Percentiles rank a stretch among this genome's conserved stretches.
Conservation (phyloP, 225 moss, liverwort and hornwort genomes). For the Bryum argenteum region DNA sequence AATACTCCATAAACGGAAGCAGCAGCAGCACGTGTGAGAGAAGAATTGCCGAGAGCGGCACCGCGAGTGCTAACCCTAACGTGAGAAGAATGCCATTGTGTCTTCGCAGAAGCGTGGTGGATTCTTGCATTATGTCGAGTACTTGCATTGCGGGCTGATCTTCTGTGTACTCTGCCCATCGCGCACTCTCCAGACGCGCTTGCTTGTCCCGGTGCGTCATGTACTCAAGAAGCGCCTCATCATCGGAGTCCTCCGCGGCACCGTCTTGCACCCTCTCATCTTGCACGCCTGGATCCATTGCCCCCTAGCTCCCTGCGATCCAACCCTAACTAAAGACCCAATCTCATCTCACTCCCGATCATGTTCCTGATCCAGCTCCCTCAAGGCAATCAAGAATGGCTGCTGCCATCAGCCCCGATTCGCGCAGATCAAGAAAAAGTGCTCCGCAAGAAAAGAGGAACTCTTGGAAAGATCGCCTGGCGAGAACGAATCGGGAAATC, state of each 20-base stretch:
- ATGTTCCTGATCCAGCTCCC: too few relatives aligned
- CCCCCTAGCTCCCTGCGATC: conserved; percentile 5
- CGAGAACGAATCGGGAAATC: too few relatives aligned
- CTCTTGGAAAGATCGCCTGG: too few relatives aligned
- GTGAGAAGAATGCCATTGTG: conserved; percentile 65
- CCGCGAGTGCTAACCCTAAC: conserved; percentile 64
- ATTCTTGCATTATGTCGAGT: conserved; percentile 84
- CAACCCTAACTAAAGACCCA: background rate
- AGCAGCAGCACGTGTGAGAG: conserved; percentile 79
- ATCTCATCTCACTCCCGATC: too few relatives aligned
- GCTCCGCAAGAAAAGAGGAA: too few relatives aligned
- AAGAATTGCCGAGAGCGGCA: conserved; percentile 76
- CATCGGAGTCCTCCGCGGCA: conserved; percentile 44
- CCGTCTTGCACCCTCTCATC: background rate
- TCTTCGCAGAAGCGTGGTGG: conserved; percentile 71
- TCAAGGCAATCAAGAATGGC: too few relatives aligned
- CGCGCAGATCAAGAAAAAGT: too few relatives aligned
- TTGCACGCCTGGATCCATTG: conserved; percentile 8
- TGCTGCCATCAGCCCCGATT: too few relatives aligned
- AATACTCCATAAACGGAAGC: conserved; percentile 62
- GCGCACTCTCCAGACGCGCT: conserved; percentile 35
- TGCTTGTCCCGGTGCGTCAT: conserved; percentile 38
- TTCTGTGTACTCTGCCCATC: conserved; percentile 56
- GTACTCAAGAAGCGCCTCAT: conserved; percentile 41
- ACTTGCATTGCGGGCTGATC: conserved; percentile 52